Conservation (phyloP, 768 basidiomycete species). For the Leccinellum rugosiceps region DNA sequence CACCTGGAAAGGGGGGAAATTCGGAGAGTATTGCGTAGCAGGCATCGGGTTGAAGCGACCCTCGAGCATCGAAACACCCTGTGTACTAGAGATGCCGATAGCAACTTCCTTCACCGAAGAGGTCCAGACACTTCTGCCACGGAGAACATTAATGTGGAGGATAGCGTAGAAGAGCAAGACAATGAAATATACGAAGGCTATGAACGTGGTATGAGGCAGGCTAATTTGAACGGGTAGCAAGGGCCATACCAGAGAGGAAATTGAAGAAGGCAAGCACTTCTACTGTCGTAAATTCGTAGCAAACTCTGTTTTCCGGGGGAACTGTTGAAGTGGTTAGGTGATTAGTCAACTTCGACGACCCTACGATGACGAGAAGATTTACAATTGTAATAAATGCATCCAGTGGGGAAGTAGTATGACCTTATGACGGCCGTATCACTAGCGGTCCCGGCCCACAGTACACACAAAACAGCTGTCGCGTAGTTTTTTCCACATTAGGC, state of each 20-base stretch:
- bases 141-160: conserved; percentile 18
- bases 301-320: conserved; percentile 9
- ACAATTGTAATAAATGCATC: conserved; percentile 15
- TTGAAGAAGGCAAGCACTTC: conserved; percentile 21
- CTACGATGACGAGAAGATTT: background rate
- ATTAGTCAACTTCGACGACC: background rate
- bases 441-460: conserved; percentile 19
- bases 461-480: conserved; percentile 20
- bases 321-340: conserved; percentile 4
- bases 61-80: conserved; percentile 4
- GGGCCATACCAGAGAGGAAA: conserved; percentile 24
- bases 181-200: conserved; percentile 25
- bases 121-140: conserved; percentile 24
- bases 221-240: background rate
- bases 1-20: background rate
- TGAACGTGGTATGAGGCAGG: background rate
- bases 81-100: background rate
- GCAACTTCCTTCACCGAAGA: conserved; percentile 21
- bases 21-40: conserved; percentile 1
- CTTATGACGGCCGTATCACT: conserved; percentile 9
- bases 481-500: background rate
- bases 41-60: conserved; percentile 7
- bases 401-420: conserved; percentile 13
- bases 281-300: conserved; percentile 17
- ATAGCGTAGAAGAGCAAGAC: conserved; percentile 19